Evolutionary conservation across 768 basidiomycete genomes (phyloP).

Genomic region (Lactarius vividus): DNA sequence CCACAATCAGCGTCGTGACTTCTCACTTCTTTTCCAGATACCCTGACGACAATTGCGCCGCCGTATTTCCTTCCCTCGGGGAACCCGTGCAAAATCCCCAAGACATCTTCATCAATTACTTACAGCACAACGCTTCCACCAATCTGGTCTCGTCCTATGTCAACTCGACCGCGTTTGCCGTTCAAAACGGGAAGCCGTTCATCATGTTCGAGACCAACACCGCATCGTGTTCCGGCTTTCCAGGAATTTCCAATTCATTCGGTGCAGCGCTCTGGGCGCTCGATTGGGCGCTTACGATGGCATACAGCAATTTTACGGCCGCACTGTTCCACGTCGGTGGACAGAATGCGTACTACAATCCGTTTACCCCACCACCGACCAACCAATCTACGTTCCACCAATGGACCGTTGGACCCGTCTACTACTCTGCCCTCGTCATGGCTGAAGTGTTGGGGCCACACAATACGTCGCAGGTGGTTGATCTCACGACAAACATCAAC

Average conservation of each 20-base stretch:
- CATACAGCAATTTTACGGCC: slow-evolving; percentile 44
- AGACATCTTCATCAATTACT: slow-evolving; percentile 50
- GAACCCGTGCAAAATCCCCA: slow-evolving; percentile 40
- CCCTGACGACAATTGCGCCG: slow-evolving; percentile 61
- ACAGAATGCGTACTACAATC: slow-evolving; percentile 62
- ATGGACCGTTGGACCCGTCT: slow-evolving; percentile 74
- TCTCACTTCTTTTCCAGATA: slow-evolving; percentile 41
- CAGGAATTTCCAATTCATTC: slow-evolving; percentile 57
- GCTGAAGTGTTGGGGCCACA: slow-evolving; percentile 67
- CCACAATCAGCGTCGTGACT: neutral
- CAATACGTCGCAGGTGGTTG: slow-evolving; percentile 62
- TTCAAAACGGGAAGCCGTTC: slow-evolving; percentile 41
- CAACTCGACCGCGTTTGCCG: slow-evolving; percentile 42
- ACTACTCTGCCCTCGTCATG: slow-evolving; percentile 69
- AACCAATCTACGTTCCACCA: slow-evolving; percentile 55
- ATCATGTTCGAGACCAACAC: slow-evolving; percentile 61
- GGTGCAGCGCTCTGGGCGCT: slow-evolving; percentile 52
- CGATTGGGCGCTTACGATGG: slow-evolving; percentile 54
- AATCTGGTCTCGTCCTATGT: slow-evolving; percentile 53
- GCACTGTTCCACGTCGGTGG: slow-evolving; percentile 56
- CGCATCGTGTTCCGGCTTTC: slow-evolving; percentile 49
- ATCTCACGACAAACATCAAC: slow-evolving; percentile 47
- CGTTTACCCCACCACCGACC: slow-evolving; percentile 45
- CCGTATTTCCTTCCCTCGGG: slow-evolving; percentile 42
- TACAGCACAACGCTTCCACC: slow-evolving; percentile 57